Conservation (phyloP, 208 protist species). For the Polymyxa betae region DNA sequence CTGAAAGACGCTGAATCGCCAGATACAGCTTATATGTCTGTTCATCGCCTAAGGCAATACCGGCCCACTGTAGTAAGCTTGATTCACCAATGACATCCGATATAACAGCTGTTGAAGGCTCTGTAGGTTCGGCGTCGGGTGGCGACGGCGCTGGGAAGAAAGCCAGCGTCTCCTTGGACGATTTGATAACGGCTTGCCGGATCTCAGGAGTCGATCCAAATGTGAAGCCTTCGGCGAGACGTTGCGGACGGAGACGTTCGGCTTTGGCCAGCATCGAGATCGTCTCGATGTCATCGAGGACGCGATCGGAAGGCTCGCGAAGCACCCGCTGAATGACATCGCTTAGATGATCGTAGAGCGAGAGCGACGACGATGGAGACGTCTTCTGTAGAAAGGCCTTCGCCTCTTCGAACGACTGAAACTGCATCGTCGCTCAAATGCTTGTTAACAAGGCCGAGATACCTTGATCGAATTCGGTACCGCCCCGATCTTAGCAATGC, state of each 20-base stretch:
- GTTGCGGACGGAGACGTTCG: not conserved
- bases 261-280: constrained; percentile 16
- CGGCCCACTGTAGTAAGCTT: not conserved
- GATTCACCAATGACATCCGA: not conserved
- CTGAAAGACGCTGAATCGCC: not conserved
- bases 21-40: not conserved
- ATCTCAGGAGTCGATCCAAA: not conserved
- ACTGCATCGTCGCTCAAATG: no score
- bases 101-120: not conserved
- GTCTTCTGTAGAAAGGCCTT: constrained; percentile 49
- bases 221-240: not conserved
- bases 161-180: not conserved
- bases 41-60: constrained; percentile 3
- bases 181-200: not conserved
- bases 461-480: no score
- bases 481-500: no score
- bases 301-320: not conserved
- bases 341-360: constrained; percentile 17
- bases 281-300: constrained; percentile 21
- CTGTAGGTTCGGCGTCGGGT: not conserved
- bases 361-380: not conserved
- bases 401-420: constrained; percentile 19
- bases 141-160: constrained; percentile 47
- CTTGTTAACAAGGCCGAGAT: no score
- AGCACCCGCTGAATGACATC: constrained; percentile 3